Evolutionary conservation across 2,329 filamentous ascomycete genomes (phyloP).

Genomic region (Chaetomiaceae sp.): DNA sequence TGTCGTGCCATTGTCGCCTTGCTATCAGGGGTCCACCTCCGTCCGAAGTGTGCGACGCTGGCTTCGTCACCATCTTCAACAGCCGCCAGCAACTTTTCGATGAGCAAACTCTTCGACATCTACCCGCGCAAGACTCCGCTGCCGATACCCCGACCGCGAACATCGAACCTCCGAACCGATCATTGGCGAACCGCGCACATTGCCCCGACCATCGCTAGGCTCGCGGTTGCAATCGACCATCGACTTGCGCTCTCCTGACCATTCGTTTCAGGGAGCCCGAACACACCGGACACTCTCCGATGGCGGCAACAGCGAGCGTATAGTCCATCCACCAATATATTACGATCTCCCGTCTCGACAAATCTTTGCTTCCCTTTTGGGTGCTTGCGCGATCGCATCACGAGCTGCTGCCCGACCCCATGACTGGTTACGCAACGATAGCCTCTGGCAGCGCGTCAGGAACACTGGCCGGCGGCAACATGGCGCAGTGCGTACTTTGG

Average conservation of each 20-base stretch:
- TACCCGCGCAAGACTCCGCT: no score
- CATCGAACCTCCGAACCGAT: no score
- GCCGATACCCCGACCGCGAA: no score
- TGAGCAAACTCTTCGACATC: no score
- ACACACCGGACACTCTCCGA: neutral
- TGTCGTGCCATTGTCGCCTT: no score
- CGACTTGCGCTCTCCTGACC: neutral
- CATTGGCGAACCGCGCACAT: neutral
- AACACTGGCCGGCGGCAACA: constrained; percentile 39
- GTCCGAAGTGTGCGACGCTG: no score
- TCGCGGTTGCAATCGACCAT: neutral
- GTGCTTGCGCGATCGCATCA: no score
- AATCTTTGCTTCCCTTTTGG: neutral
- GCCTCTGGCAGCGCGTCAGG: constrained; percentile 43
- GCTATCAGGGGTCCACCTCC: no score
- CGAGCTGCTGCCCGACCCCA: constrained; percentile 32
- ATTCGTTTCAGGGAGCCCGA: neutral
- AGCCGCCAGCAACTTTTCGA: no score
- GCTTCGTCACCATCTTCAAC: no score
- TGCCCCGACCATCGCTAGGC: neutral
- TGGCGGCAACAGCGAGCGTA: constrained; percentile 6
- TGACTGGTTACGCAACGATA: constrained; percentile 54
- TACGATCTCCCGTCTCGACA: neutral
- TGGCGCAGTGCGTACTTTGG: constrained; percentile 42
- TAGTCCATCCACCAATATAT: constrained; percentile 1